Percentiles rank a stretch among this genome's conserved stretches.
Evolutionary conservation across 768 basidiomycete species (phyloP).

Genomic region (Russula abietina): DNA sequence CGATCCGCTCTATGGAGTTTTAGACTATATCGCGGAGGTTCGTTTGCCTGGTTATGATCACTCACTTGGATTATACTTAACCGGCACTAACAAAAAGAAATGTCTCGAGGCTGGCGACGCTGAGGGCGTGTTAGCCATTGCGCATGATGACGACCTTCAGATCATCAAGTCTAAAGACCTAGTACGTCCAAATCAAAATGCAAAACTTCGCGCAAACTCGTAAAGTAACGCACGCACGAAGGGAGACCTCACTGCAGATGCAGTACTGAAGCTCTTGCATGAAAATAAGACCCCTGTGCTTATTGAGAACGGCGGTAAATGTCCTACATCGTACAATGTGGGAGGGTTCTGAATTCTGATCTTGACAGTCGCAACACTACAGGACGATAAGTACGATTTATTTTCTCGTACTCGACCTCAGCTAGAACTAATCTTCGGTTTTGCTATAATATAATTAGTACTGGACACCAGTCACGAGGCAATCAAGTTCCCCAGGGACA

Average conservation of each 20-base stretch:
- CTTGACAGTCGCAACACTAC: conserved; percentile 2
- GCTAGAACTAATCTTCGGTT: too few species aligned
- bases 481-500: too few species aligned
- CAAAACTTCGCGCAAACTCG: not conserved
- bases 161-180: conserved; percentile 2
- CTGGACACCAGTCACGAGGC: too few species aligned
- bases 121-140: not conserved
- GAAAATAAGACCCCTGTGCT: not conserved
- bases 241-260: conserved; percentile 1
- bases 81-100: not conserved
- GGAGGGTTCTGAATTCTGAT: not conserved
- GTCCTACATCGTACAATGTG: not conserved
- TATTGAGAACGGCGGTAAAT: conserved; percentile 10
- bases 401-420: too few species aligned
- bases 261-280: not conserved
- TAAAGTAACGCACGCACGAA: not conserved
- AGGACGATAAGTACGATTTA: not conserved
- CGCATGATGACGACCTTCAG: conserved; percentile 16
- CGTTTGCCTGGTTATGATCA: not conserved
- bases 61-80: not conserved
- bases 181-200: not conserved
- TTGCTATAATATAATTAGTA: too few species aligned
- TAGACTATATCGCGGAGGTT: conserved; percentile 14
- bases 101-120: not conserved
- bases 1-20: conserved; percentile 11